These are phyloP conservation scores for Hordeum marinum DNA, from an alignment of 176 grass and related monocot species.

Conservation along the genomic window DNA sequence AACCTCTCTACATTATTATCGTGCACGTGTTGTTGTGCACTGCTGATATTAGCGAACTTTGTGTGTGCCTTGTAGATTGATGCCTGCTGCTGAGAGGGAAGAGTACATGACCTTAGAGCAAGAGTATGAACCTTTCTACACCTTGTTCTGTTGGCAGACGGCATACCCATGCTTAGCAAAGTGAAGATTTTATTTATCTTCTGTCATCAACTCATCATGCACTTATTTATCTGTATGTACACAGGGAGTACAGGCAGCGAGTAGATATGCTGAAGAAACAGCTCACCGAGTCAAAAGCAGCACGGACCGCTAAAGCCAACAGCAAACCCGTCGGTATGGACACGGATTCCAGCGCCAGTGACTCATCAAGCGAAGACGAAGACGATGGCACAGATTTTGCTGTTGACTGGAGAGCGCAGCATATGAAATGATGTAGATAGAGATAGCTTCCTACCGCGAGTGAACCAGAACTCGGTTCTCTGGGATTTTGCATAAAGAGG, in stretches of 20 bases:
- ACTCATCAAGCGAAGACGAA: slow-evolving; percentile 45
- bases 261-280: slow-evolving; percentile 55
- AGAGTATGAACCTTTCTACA: slow-evolving; percentile 32
- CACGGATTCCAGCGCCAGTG: slow-evolving; percentile 34
- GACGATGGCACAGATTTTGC: slow-evolving; percentile 32
- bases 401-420: slow-evolving; percentile 56
- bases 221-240: slow-evolving; percentile 23
- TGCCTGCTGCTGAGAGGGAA: slow-evolving; percentile 89
- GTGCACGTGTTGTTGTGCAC: not conserved
- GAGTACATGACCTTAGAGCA: slow-evolving; percentile 77
- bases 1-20: slow-evolving; percentile 4
- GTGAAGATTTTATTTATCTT: not conserved
- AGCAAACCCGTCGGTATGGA: slow-evolving; percentile 35
- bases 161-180: not conserved
- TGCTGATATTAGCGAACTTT: slow-evolving; percentile 23
- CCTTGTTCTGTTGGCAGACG: not conserved
- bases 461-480: not conserved
- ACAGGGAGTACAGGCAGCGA: slow-evolving; percentile 43
- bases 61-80: slow-evolving; percentile 60
- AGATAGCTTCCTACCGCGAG: not conserved
- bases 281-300: slow-evolving; percentile 31
- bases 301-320: slow-evolving; percentile 31
- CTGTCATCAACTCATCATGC: not conserved
- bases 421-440: slow-evolving; percentile 41
- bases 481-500: slow-evolving; percentile 5